Conservation (phyloP, 2,329 filamentous ascomycete genomes). For the Helicocarpus griseus region DNA sequence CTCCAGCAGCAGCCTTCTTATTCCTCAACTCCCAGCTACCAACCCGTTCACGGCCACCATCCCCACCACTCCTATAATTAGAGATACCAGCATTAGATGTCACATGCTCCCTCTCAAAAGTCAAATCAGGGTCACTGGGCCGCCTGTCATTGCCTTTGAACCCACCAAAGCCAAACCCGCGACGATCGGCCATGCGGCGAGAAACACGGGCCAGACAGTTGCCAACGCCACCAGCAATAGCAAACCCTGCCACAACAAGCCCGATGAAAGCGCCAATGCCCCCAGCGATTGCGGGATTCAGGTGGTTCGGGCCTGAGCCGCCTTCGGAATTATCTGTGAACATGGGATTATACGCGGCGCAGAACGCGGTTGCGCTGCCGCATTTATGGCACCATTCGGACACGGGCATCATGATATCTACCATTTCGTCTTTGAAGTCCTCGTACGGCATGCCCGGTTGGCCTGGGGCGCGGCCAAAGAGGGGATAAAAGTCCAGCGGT, state of each 20-base stretch:
- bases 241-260: conserved; percentile 27
- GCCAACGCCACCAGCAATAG: conserved; percentile 28
- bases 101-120: conserved; percentile 16
- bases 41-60: conserved; percentile 41
- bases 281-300: conserved; percentile 41
- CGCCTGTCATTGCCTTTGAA: conserved; percentile 49
- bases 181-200: conserved; percentile 23
- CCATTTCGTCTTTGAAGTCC: conserved; percentile 41
- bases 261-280: conserved; percentile 48
- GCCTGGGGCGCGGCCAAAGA: conserved; percentile 42
- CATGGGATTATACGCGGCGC: conserved; percentile 31
- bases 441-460: conserved; percentile 39
- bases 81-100: neutral
- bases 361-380: conserved; percentile 40
- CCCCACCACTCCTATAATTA: too few species aligned
- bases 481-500: conserved; percentile 34
- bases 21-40: conserved; percentile 49
- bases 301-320: conserved; percentile 8
- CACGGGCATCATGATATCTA: conserved; percentile 33
- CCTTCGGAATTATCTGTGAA: conserved; percentile 10
- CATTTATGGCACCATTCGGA: conserved; percentile 45
- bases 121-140: conserved; percentile 45
- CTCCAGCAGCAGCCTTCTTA: conserved; percentile 19
- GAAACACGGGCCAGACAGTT: conserved; percentile 34
- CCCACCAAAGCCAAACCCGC: conserved; percentile 35